Conservation (phyloP, 139 green algal species). For the Auxenochlorella pyrenoidosa region DNA sequence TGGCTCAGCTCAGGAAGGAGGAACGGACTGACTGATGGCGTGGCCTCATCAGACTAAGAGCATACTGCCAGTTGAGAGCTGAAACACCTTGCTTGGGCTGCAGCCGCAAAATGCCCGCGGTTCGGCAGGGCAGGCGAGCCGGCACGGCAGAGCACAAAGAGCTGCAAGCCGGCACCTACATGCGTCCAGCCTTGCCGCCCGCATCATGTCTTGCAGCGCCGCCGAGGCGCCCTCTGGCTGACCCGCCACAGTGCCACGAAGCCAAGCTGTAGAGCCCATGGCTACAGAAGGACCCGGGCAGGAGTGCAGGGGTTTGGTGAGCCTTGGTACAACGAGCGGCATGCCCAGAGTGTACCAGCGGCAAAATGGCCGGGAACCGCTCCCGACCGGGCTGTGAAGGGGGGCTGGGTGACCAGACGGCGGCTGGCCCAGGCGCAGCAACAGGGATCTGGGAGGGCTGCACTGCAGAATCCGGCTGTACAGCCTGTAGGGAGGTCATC, state of each 20-base stretch:
- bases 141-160: not conserved
- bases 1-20: too few species aligned
- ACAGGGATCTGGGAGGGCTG: not conserved
- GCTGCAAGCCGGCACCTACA: not conserved
- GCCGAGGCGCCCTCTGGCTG: constrained; percentile 2
- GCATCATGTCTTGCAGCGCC: not conserved
- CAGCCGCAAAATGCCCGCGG: too few species aligned
- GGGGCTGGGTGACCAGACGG: not conserved
- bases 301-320: too few species aligned
- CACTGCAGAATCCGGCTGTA: not conserved
- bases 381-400: not conserved
- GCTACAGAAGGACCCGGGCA: not conserved
- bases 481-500: too few species aligned
- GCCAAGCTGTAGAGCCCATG: constrained; percentile 4
- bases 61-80: too few species aligned
- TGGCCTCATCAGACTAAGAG: too few species aligned
- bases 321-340: too few species aligned
- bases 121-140: too few species aligned
- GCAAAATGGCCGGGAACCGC: not conserved
- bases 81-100: too few species aligned
- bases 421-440: too few species aligned
- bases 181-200: not conserved
- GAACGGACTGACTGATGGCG: too few species aligned
- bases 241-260: not conserved
- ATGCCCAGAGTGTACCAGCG: not conserved